These are phyloP conservation scores for Starmerella asiatica DNA, from an alignment of 805 yeast genomes.

Conservation along the genomic window DNA sequence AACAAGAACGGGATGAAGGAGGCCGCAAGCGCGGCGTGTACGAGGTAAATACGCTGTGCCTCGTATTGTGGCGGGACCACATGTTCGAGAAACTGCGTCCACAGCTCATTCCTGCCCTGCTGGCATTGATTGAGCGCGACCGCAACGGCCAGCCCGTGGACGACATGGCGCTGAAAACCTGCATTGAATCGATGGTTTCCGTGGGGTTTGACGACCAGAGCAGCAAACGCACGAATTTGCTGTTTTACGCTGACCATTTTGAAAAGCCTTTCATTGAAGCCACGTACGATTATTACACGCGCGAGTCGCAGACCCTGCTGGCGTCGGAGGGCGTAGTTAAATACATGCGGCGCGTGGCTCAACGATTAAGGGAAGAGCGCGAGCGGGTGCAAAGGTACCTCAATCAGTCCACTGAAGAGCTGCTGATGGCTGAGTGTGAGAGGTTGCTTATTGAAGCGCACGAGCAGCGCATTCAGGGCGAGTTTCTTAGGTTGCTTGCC, in stretches of 20 bases:
- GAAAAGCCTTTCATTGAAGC: slow-evolving; percentile 63
- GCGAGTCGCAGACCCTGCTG: slow-evolving; percentile 56
- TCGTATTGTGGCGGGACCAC: slow-evolving; percentile 75
- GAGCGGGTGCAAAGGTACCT: slow-evolving; percentile 62
- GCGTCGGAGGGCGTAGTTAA: slow-evolving; percentile 71
- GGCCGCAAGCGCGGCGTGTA: slow-evolving; percentile 55
- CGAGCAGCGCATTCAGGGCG: slow-evolving; percentile 59
- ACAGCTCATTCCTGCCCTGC: slow-evolving; percentile 51
- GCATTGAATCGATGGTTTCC: slow-evolving; percentile 74
- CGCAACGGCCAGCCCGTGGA: slow-evolving; percentile 66
- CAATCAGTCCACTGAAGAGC: slow-evolving; percentile 73
- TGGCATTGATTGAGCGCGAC: slow-evolving; percentile 62
- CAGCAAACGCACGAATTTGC: slow-evolving; percentile 67
- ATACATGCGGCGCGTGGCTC: slow-evolving; percentile 76
- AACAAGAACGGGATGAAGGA: slow-evolving; percentile 89
- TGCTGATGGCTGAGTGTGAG: slow-evolving; percentile 63
- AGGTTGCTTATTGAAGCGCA: slow-evolving; percentile 65
- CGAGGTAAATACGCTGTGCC: slow-evolving; percentile 80
- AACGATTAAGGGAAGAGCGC: slow-evolving; percentile 71
- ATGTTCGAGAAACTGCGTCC: slow-evolving; percentile 59
- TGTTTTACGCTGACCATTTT: slow-evolving; percentile 67
- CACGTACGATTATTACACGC: slow-evolving; percentile 41
- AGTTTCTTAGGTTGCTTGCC: slow-evolving; percentile 61
- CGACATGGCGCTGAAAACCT: slow-evolving; percentile 49
- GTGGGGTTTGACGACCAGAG: slow-evolving; percentile 87